These are phyloP conservation scores for Drechslerella stenobrocha DNA, from an alignment of 2,329 filamentous ascomycete species.

Conservation along the genomic window DNA sequence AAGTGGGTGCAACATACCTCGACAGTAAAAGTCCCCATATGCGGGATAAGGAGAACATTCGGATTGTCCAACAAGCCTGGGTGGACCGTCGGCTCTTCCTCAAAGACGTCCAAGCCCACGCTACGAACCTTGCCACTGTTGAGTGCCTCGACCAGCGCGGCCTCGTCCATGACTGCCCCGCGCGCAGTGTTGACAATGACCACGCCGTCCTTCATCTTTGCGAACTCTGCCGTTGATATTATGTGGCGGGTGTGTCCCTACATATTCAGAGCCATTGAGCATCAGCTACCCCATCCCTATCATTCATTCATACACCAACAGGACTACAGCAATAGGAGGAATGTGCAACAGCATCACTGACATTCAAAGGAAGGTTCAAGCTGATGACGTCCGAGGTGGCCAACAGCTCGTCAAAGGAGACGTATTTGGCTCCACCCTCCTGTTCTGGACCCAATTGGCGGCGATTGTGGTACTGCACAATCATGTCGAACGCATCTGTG, in stretches of 20 bases:
- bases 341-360: slow-evolving; percentile 58
- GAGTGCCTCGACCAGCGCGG: slow-evolving; percentile 73
- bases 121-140: slow-evolving; percentile 70
- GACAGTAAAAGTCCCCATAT: slow-evolving; percentile 82
- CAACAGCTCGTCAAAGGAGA: slow-evolving; percentile 73
- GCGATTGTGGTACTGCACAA: slow-evolving; percentile 74
- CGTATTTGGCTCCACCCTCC: slow-evolving; percentile 66
- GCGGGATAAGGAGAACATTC: slow-evolving; percentile 74
- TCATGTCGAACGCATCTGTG: slow-evolving; percentile 75
- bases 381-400: slow-evolving; percentile 73
- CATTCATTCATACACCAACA: not conserved
- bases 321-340: not conserved
- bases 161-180: slow-evolving; percentile 80
- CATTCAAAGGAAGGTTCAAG: slow-evolving; percentile 79
- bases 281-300: slow-evolving; percentile 13
- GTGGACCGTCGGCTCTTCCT: slow-evolving; percentile 77
- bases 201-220: slow-evolving; percentile 74
- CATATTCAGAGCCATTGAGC: not conserved
- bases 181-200: slow-evolving; percentile 81
- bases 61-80: slow-evolving; percentile 71
- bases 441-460: slow-evolving; percentile 62
- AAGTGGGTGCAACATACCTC: slow-evolving; percentile 58
- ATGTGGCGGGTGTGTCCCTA: slow-evolving; percentile 68
- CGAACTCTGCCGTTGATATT: slow-evolving; percentile 71
- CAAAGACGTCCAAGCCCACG: slow-evolving; percentile 78